Evolutionary conservation across 2,329 filamentous ascomycete species (phyloP), one percentile per base, ranked within the genome.

Genomic region (Ophiocordyceps camponoti-saundersi): DNA sequence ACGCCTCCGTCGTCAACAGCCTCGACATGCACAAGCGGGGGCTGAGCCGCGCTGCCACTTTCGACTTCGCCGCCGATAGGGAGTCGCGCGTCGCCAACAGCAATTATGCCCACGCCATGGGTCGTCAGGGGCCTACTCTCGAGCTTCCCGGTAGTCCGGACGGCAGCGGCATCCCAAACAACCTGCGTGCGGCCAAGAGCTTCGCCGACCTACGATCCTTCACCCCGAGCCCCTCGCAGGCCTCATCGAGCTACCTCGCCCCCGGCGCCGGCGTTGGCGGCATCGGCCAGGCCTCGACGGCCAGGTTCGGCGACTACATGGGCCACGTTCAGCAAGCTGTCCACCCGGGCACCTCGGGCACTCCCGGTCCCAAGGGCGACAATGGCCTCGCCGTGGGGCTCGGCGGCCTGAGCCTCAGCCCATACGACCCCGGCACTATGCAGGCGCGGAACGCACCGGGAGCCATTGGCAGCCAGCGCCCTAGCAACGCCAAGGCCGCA

Each of bases 201-300:
- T 95, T 95, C 61, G 92, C 90, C 34, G 92, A 98, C 60, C 69
- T 98, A 52, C 84, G 90, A 53, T 94, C 89, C 1, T 95, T 93
- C 66, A 95, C 89, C 16, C 90, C 90, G 12, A 96, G 90, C 55
- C 90, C 92, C 6, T 90, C 85, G 3, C 95, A 92, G 13, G 61
- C 65, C 0, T 87, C 86, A 18, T 86, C 86, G 6, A 93, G 87
- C 68, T 95, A 93, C 60, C 63, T 67, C 23, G 65, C 57, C 5
- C 59, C 64, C 3, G 56, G 56, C 12, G 49, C 53, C n/a, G 64
- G 63, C 26, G 59, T 86, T 47, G 77, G 78, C 52, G 76, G 73
- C 50, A 68, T 86, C 53, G 56, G 56, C 42, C 52, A 57, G 36
- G 56, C 55, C 42, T 63, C 58, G 8, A 56, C 60, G 18, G 64